Percentiles rank a stretch among this genome's conserved stretches.
Evolutionary conservation across 1,284 basidiomycete species (phyloP).

Genomic region (Meira nashicola): DNA sequence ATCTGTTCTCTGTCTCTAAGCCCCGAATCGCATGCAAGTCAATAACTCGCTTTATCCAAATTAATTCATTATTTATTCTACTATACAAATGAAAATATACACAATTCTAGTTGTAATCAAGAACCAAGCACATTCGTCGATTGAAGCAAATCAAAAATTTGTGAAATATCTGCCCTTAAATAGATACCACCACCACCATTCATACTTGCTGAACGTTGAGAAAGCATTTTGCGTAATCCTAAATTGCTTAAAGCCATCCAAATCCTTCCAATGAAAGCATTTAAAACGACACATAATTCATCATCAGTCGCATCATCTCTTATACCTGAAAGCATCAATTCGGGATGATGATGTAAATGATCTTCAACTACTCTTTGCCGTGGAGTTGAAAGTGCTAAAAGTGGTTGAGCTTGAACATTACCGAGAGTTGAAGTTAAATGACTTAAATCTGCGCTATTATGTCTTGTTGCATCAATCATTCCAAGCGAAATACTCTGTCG

Average conservation of each 20-base stretch:
- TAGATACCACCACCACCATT: too few species aligned
- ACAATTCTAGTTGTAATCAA: too few species aligned
- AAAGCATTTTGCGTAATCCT: background rate
- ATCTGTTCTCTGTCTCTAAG: too few species aligned
- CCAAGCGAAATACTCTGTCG: background rate
- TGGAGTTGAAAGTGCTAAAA: background rate
- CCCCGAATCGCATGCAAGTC: too few species aligned
- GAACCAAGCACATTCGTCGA: too few species aligned
- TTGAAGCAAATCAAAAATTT: too few species aligned
- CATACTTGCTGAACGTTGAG: too few species aligned
- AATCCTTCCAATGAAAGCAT: constrained; percentile 29
- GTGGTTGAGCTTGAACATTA: background rate
- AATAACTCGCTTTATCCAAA: too few species aligned
- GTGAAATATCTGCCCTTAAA: too few species aligned
- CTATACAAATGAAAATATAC: too few species aligned
- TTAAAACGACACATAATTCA: constrained; percentile 41
- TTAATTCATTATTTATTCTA: too few species aligned
- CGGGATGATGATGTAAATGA: constrained; percentile 33
- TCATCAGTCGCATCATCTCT: constrained; percentile 50
- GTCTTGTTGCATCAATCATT: background rate
- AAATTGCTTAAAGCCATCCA: background rate
- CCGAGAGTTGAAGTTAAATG: background rate
- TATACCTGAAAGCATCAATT: constrained; percentile 41
- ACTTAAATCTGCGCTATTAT: background rate
- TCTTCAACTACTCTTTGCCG: constrained; percentile 28